Evolutionary conservation across 1,284 basidiomycete genomes (phyloP).

Genomic region (Microbotryum saponariae): DNA sequence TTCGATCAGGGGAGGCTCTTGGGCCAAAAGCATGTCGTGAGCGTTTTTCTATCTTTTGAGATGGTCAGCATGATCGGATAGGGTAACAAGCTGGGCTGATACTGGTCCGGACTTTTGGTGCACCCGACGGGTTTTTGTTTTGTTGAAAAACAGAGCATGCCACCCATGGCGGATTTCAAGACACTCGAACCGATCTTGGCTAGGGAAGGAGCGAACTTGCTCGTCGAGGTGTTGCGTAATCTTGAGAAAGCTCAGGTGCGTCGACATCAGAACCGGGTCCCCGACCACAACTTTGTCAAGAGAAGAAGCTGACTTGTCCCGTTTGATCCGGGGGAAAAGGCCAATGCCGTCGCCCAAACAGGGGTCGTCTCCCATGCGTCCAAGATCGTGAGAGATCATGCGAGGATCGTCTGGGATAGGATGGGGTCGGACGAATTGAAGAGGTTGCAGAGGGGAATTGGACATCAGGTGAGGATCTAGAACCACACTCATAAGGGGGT

Average conservation of each 20-base stretch:
- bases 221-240: constrained; percentile 61
- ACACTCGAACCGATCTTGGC: constrained; percentile 57
- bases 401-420: constrained; percentile 52
- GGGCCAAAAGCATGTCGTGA: constrained; percentile 38
- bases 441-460: constrained; percentile 58
- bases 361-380: constrained; percentile 52
- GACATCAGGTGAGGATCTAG: constrained; percentile 54
- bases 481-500: neutral
- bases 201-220: constrained; percentile 56
- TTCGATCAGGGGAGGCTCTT: constrained; percentile 46
- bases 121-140: too few relatives aligned
- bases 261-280: neutral
- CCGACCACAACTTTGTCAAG: neutral
- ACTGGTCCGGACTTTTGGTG: neutral
- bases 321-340: constrained; percentile 40
- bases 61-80: neutral
- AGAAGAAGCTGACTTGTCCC: neutral
- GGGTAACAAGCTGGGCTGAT: too few relatives aligned
- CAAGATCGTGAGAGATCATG: constrained; percentile 53
- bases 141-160: constrained; percentile 46
- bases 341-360: constrained; percentile 47
- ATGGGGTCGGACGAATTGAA: constrained; percentile 55
- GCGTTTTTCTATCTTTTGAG: constrained; percentile 28
- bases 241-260: constrained; percentile 54
- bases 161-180: constrained; percentile 50